These are phyloP conservation scores for Rhododendron henanense DNA, from an alignment of 148 eudicot species.

Conservation along the genomic window DNA sequence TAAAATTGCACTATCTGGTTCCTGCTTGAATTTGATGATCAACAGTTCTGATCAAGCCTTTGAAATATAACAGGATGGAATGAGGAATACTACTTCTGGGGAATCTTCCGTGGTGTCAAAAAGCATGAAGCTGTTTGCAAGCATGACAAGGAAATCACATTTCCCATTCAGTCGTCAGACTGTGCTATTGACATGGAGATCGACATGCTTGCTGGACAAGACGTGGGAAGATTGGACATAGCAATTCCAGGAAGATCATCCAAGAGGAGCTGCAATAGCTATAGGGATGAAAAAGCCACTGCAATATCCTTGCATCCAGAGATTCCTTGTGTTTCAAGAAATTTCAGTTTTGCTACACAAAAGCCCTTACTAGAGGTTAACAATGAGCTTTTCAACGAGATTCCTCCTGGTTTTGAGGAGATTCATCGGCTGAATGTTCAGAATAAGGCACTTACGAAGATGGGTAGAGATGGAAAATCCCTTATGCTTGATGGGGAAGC, in stretches of 20 bases:
- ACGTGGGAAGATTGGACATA: slow-evolving; percentile 29
- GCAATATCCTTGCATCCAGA: neutral
- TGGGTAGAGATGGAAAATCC: neutral
- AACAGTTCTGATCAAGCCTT: neutral
- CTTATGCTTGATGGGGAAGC: neutral
- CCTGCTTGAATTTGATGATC: neutral
- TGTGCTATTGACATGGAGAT: slow-evolving; percentile 42
- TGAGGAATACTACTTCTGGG: slow-evolving; percentile 33
- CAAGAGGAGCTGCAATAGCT: neutral
- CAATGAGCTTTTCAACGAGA: neutral
- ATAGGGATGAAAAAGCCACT: neutral
- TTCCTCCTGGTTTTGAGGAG: slow-evolving; percentile 24
- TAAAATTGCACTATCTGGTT: neutral
- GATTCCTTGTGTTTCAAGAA: slow-evolving; percentile 1
- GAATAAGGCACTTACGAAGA: neutral
- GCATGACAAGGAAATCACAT: slow-evolving; percentile 1
- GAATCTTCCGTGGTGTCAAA: slow-evolving; percentile 22
- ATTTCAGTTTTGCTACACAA: neutral
- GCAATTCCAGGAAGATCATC: slow-evolving; percentile 9
- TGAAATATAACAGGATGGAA: slow-evolving; percentile 24
- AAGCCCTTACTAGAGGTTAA: neutral
- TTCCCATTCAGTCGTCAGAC: neutral
- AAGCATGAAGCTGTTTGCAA: neutral
- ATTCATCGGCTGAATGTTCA: neutral
- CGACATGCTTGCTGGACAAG: slow-evolving; percentile 52